Evolutionary conservation across 331 rosid genomes (phyloP).

Genomic region (Malus hybrid): DNA sequence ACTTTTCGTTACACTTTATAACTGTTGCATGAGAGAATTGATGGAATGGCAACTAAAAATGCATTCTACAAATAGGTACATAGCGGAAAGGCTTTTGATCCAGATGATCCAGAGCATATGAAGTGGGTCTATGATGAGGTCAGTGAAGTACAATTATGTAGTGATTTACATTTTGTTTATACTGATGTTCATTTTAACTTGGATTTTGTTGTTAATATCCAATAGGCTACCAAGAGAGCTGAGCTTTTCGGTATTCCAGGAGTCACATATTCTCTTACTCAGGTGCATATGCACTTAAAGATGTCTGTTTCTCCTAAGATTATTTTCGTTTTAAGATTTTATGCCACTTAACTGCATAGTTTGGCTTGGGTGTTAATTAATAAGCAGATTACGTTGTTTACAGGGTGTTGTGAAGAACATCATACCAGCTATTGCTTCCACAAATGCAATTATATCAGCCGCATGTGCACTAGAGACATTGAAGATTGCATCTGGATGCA

Average conservation of each 20-base stretch:
- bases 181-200: neutral
- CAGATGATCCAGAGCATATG: slow-evolving; percentile 89
- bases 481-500: slow-evolving; percentile 92
- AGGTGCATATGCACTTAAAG: slow-evolving; percentile 36
- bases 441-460: slow-evolving; percentile 98
- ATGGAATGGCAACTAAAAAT: slow-evolving; percentile 8
- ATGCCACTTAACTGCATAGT: neutral
- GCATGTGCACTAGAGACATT: slow-evolving; percentile 92
- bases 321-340: neutral
- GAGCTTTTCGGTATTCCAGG: slow-evolving; percentile 98
- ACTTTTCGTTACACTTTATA: neutral
- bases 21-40: neutral
- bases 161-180: neutral
- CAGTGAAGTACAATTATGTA: neutral
- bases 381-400: slow-evolving; percentile 19
- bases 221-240: slow-evolving; percentile 89
- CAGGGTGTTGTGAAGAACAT: slow-evolving; percentile 99
- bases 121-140: slow-evolving; percentile 96
- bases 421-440: slow-evolving; percentile 97
- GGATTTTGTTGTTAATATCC: neutral
- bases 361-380: slow-evolving; percentile 1
- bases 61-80: slow-evolving; percentile 44
- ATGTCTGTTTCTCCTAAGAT: neutral
- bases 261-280: slow-evolving; percentile 87
- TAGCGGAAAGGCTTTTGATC: slow-evolving; percentile 71